phyloP scores from a whole-genome alignment of 306 rosid species.

The Dalbergia oliveri region DNA sequence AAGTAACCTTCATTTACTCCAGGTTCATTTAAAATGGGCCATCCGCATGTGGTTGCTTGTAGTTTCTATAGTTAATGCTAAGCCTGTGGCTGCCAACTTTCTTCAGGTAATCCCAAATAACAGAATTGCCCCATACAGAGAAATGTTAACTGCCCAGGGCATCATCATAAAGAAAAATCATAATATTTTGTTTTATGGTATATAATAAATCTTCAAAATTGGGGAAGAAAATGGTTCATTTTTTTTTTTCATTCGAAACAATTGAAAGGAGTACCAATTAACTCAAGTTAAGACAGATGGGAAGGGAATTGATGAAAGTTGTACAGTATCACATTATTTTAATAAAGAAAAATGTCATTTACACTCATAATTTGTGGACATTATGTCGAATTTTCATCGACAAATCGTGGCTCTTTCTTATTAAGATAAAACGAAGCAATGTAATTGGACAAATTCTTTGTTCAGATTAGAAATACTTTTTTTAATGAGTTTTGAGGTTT shows the following conservation, averaged over 20 bases:
- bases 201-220: neutral
- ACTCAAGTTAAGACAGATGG: too few relatives aligned
- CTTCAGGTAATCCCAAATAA: constrained; percentile 42
- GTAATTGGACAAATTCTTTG: neutral
- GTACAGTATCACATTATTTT: too few relatives aligned
- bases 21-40: constrained; percentile 51
- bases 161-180: neutral
- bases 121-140: constrained; percentile 15
- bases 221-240: too few relatives aligned
- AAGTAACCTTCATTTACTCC: constrained; percentile 45
- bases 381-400: too few relatives aligned
- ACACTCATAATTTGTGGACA: too few relatives aligned
- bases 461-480: neutral
- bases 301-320: too few relatives aligned
- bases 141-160: constrained; percentile 3
- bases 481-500: too few relatives aligned
- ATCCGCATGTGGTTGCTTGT: constrained; percentile 34
- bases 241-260: too few relatives aligned
- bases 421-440: too few relatives aligned
- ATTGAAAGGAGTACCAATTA: too few relatives aligned
- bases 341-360: too few relatives aligned
- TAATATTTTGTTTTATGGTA: constrained; percentile 17
- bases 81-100: constrained; percentile 37
- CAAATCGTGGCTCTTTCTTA: too few relatives aligned
- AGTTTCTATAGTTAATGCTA: constrained; percentile 30